These are phyloP conservation scores for Schizothecium vesticola DNA, from an alignment of 495 filamentous ascomycete species.

Conservation along the genomic window DNA sequence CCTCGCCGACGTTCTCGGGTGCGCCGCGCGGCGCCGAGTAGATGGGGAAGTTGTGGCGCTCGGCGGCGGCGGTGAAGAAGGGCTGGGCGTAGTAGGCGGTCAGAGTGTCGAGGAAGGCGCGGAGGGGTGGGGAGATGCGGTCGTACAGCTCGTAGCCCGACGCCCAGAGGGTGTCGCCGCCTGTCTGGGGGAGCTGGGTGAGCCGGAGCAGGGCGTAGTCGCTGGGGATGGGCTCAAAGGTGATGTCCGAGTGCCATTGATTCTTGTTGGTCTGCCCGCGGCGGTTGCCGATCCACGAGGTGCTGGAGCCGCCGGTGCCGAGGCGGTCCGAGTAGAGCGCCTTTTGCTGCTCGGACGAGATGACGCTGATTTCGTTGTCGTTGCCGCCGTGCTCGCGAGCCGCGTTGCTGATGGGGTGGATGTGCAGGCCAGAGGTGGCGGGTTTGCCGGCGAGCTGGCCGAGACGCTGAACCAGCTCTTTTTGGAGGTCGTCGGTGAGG, in stretches of 20 bases:
- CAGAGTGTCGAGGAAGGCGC: slow-evolving; percentile 61
- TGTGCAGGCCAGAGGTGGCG: slow-evolving; percentile 59
- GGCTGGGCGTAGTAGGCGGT: slow-evolving; percentile 63
- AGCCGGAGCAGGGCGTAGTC: slow-evolving; percentile 62
- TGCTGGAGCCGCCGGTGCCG: neutral
- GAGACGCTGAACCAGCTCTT: slow-evolving; percentile 60
- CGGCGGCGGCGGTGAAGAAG: slow-evolving; percentile 52
- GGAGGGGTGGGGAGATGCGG: slow-evolving; percentile 59
- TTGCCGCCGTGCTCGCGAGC: slow-evolving; percentile 51
- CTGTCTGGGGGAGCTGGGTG: slow-evolving; percentile 59
- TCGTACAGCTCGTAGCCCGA: slow-evolving; percentile 77
- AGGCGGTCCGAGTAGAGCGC: slow-evolving; percentile 46
- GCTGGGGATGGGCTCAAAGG: slow-evolving; percentile 59
- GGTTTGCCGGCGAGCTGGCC: slow-evolving; percentile 65
- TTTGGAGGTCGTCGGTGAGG: slow-evolving; percentile 59
- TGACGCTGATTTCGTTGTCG: slow-evolving; percentile 70
- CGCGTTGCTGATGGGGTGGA: slow-evolving; percentile 65
- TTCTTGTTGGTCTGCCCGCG: slow-evolving; percentile 35
- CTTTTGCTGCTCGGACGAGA: slow-evolving; percentile 55
- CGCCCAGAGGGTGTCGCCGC: slow-evolving; percentile 75
- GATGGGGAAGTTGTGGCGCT: slow-evolving; percentile 50
- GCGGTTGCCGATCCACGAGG: slow-evolving; percentile 15
- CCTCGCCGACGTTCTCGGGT: slow-evolving; percentile 61
- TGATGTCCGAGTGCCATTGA: slow-evolving; percentile 65
- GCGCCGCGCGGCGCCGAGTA: slow-evolving; percentile 54